These are phyloP conservation scores for Paecilomyces sp. DNA, from an alignment of 2,329 filamentous ascomycete genomes.

Conservation along the genomic window DNA sequence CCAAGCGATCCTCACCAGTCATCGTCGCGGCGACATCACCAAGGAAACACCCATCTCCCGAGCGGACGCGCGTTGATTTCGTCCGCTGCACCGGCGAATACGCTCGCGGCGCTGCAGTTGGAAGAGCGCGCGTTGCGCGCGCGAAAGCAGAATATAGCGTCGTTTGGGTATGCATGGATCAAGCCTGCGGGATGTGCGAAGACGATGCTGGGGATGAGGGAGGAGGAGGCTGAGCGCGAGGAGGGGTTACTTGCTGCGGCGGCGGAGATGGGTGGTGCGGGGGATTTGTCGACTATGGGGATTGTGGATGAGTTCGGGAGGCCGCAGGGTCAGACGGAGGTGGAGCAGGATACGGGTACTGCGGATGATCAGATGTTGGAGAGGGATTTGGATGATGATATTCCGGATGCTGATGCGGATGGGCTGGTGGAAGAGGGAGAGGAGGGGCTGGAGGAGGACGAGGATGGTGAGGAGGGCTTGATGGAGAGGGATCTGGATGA, in stretches of 20 bases:
- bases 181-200: conserved; percentile 81
- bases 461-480: conserved; percentile 45
- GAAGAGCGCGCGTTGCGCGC: conserved; percentile 73
- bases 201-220: conserved; percentile 80
- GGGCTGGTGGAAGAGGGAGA: conserved; percentile 36
- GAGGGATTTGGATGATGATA: conserved; percentile 40
- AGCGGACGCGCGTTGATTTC: conserved; percentile 29
- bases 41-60: conserved; percentile 12
- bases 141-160: conserved; percentile 72
- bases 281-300: conserved; percentile 57
- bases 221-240: conserved; percentile 81
- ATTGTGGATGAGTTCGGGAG: conserved; percentile 64
- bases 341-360: conserved; percentile 33
- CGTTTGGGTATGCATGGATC: conserved; percentile 86
- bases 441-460: conserved; percentile 44
- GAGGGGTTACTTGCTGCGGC: conserved; percentile 72
- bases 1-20: conserved; percentile 24
- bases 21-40: conserved; percentile 20
- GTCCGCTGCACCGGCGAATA: conserved; percentile 49
- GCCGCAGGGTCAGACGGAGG: conserved; percentile 26
- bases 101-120: conserved; percentile 60
- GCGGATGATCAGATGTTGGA: conserved; percentile 32
- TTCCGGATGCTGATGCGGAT: conserved; percentile 35
- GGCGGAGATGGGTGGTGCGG: conserved; percentile 63
- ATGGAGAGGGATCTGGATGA: conserved; percentile 62